phyloP scores from a whole-genome alignment of 768 basidiomycete genomes.

The Serendipita sp. region DNA sequence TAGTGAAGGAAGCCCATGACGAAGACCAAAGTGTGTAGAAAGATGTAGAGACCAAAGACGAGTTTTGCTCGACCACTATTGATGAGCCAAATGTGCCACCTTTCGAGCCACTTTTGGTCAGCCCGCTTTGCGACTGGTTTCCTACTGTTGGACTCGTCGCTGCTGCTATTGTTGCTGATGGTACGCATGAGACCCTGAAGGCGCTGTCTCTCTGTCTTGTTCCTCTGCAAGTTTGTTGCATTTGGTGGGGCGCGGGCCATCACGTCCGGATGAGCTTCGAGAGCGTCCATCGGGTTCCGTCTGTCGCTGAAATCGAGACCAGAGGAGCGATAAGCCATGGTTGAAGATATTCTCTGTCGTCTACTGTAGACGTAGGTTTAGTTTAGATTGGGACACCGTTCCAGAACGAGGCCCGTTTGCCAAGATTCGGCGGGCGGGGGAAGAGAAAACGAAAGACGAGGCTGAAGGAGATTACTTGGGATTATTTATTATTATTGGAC shows the following conservation, averaged over 20 bases:
- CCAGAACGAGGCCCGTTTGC: not conserved
- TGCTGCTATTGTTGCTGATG: constrained; percentile 22
- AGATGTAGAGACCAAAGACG: constrained; percentile 66
- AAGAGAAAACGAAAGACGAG: not conserved
- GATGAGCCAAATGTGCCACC: constrained; percentile 71
- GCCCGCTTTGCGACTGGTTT: constrained; percentile 19
- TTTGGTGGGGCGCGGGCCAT: constrained; percentile 22
- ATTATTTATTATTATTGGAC: not conserved
- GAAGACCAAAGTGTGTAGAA: constrained; percentile 65
- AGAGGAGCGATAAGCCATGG: constrained; percentile 28
- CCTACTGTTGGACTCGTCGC: constrained; percentile 18
- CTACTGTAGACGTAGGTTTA: not conserved
- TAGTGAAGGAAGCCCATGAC: constrained; percentile 66
- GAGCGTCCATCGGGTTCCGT: constrained; percentile 15
- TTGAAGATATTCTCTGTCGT: not conserved
- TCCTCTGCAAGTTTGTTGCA: constrained; percentile 50
- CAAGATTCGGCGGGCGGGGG: not conserved
- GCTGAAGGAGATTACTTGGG: not conserved
- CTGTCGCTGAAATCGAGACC: constrained; percentile 56
- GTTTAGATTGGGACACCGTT: not conserved
- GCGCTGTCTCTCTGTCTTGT: constrained; percentile 68
- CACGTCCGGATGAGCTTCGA: constrained; percentile 28
- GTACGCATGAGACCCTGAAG: constrained; percentile 71
- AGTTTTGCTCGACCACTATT: constrained; percentile 71
- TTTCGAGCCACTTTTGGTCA: constrained; percentile 21